Conservation (phyloP, 257 asterid genomes). For the Solanum chiquidenum region DNA sequence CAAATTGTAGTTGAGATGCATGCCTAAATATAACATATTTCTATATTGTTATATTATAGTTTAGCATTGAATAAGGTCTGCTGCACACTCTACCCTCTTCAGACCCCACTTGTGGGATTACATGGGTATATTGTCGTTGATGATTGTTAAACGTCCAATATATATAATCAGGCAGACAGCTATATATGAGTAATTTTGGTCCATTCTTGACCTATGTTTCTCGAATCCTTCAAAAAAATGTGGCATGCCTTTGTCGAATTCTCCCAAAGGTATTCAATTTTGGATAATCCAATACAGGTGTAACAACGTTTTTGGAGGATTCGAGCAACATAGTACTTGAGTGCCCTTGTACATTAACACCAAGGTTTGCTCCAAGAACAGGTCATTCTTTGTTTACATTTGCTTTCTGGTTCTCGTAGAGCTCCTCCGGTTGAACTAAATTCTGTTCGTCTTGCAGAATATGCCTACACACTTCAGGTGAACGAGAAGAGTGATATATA, state of each 20-base stretch:
- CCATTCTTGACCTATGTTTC: neutral
- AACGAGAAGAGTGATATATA: slow-evolving; percentile 91
- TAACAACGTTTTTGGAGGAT: neutral
- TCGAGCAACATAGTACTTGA: neutral
- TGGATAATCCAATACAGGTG: neutral
- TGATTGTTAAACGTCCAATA: neutral
- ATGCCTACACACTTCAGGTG: slow-evolving; percentile 85
- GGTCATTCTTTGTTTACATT: neutral
- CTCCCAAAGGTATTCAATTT: neutral
- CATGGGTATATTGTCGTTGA: neutral
- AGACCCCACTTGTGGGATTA: neutral
- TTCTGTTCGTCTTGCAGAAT: slow-evolving; percentile 34
- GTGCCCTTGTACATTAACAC: neutral
- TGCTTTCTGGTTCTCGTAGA: neutral
- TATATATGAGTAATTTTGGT: neutral
- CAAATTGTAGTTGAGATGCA: neutral
- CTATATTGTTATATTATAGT: neutral
- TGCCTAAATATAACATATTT: neutral
- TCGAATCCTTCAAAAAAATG: neutral
- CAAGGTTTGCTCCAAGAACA: neutral
- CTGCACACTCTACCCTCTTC: neutral
- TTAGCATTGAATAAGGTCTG: neutral
- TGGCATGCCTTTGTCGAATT: neutral
- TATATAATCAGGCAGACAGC: neutral
- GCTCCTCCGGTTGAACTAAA: neutral